Evolutionary conservation across 1,284 basidiomycete genomes (phyloP).

Genomic region (Fomes fomentarius): DNA sequence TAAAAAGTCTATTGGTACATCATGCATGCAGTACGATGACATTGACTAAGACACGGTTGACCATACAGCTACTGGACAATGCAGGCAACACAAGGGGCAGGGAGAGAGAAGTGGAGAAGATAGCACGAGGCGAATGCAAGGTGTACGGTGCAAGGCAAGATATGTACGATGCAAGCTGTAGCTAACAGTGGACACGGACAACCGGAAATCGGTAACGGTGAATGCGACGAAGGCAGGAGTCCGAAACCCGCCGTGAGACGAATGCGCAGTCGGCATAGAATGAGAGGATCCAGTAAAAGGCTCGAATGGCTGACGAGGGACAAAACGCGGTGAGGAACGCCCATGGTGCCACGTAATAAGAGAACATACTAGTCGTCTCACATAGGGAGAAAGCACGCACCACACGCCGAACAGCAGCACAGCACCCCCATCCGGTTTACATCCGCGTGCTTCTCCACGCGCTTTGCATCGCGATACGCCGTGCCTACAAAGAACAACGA

Average conservation of each 20-base stretch:
- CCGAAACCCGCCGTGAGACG: neutral
- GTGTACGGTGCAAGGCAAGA: no score
- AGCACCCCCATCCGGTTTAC: conserved; percentile 30
- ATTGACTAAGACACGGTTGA: neutral
- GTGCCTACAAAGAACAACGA: conserved; percentile 46
- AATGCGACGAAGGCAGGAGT: neutral
- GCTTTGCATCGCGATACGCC: conserved; percentile 75
- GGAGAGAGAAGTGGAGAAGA: no score
- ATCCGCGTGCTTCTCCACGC: conserved; percentile 66
- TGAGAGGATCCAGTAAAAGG: neutral
- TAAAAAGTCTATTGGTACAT: conserved; percentile 2
- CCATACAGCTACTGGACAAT: conserved; percentile 1
- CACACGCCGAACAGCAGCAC: conserved; percentile 18
- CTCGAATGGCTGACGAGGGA: neutral
- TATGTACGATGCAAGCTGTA: neutral
- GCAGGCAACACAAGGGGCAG: neutral
- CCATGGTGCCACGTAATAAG: no score
- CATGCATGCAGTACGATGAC: neutral
- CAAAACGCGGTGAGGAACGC: no score
- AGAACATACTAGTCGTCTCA: neutral
- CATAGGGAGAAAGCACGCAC: neutral
- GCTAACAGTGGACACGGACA: neutral
- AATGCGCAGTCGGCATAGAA: neutral
- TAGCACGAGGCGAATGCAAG: neutral
- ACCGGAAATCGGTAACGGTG: neutral